Base-by-base conservation (phyloP, 2,329 filamentous ascomycete species). In the Neopestalotiopsis sp. region DNA sequence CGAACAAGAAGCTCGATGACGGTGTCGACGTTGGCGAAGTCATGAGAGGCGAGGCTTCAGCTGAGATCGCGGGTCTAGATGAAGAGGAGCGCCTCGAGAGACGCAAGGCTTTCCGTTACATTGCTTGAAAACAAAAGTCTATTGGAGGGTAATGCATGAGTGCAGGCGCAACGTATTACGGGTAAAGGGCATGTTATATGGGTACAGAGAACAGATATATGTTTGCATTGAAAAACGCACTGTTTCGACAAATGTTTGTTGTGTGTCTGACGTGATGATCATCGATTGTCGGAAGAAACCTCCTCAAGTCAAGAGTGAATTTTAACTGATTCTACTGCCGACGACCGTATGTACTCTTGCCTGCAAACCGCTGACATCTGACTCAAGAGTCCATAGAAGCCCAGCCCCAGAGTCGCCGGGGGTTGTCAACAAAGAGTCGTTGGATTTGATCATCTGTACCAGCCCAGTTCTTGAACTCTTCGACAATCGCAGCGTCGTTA, bases 381-480 rank as follows among this genome's bases (percentile, higher is more conserved):
- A 13, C 17, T 63, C 60, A 63, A 17, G 32, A 63, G 4, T 63
- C 60, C 5, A 10, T 14, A n/a, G 38, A 63, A 20, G 7, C 12
- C 60, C 60, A 63, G 0, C 34, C 13, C 60, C 60, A 63, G 0
- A 63, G n/a, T 7, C 57, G 60, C 7, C 60, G 60, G 14, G 30
- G 60, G 3, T 63, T 63, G 60, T 63, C 60, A n/a, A 63, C 60
- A 14, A 63, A 63, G 6, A 59, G 24, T 13, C 60, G 60, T 24
- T 63, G 60, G 34, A 63, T 63, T 10, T 63, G 60, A 1, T 38
- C 28, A 40, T 63, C 60, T 2, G 60, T 42, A 30, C 10, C 34
- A 20, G 60, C 60, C 60, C 60, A 62, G 13, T 63, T 63, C 60
- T 63, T 63, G 34, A 20, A 42, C 34, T 63, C 60, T 32, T 63